phyloP scores from a whole-genome alignment of 2,329 filamentous ascomycete genomes.

The Penicillium sp. region DNA sequence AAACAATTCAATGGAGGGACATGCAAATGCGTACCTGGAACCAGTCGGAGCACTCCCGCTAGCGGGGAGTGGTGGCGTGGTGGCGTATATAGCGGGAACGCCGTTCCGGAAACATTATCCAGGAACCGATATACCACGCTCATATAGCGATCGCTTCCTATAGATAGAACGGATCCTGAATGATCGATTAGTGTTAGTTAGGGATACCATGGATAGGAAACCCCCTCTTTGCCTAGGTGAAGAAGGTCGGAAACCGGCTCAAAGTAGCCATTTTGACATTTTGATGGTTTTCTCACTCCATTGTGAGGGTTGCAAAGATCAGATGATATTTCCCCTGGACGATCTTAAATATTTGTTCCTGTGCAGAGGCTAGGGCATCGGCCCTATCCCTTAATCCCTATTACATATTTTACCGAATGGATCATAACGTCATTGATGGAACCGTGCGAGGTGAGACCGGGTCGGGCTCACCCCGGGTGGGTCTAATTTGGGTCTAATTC shows the following conservation, averaged over 20 bases:
- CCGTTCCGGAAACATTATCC: neutral
- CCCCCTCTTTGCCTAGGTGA: neutral
- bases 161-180: neutral
- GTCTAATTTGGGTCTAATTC: neutral
- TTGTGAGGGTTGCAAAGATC: neutral
- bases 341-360: conserved; percentile 12
- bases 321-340: neutral
- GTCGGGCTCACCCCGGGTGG: neutral
- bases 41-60: conserved; percentile 8
- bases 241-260: neutral
- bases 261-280: neutral
- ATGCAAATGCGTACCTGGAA: conserved; percentile 15
- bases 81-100: conserved; percentile 1
- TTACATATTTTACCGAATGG: conserved; percentile 14
- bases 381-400: conserved; percentile 12
- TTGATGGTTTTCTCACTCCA: neutral
- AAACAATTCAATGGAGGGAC: neutral
- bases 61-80: conserved; percentile 9
- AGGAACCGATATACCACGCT: neutral
- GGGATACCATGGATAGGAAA: neutral
- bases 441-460: conserved; percentile 3
- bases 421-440: conserved; percentile 16
- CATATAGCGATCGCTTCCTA: neutral
- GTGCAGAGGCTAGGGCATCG: conserved; percentile 14
- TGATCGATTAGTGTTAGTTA: neutral